A percentile compares a stretch with the other conserved stretches of the same genome.
Evolutionary conservation across 495 filamentous ascomycete genomes (phyloP).

Genomic region (Parmelia sp.): DNA sequence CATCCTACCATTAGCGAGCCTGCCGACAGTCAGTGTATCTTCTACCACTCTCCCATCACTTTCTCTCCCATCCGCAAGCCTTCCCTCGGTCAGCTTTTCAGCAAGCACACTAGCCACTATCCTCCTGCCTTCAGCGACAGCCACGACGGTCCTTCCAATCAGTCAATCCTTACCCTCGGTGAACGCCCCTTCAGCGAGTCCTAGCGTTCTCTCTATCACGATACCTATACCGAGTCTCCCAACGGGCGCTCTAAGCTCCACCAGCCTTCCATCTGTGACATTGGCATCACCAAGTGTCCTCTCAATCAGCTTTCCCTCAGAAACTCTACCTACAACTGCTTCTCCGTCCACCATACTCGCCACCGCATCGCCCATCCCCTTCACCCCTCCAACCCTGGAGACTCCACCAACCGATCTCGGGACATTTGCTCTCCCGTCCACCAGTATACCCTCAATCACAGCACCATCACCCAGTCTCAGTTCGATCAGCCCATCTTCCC

Average conservation of each 20-base stretch:
- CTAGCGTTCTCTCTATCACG: neutral
- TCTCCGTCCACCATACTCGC: neutral
- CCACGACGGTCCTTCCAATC: neutral
- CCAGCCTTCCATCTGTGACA: neutral
- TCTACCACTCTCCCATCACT: neutral
- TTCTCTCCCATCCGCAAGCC: neutral
- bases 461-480: neutral
- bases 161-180: neutral
- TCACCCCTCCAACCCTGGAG: neutral
- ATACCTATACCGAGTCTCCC: neutral
- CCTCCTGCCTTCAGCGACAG: neutral
- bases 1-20: neutral
- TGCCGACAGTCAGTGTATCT: neutral
- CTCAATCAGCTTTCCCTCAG: neutral
- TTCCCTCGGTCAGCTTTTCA: neutral
- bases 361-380: neutral
- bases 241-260: neutral
- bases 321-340: neutral
- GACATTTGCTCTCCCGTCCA: neutral
- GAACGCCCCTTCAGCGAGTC: neutral
- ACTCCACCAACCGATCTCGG: neutral
- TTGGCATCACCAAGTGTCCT: neutral
- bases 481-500: neutral
- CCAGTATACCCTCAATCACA: too few relatives aligned
- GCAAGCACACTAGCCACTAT: neutral